Evolutionary conservation across 176 grass and related monocot genomes (phyloP).

Genomic region (Aegilops umbellulata): DNA sequence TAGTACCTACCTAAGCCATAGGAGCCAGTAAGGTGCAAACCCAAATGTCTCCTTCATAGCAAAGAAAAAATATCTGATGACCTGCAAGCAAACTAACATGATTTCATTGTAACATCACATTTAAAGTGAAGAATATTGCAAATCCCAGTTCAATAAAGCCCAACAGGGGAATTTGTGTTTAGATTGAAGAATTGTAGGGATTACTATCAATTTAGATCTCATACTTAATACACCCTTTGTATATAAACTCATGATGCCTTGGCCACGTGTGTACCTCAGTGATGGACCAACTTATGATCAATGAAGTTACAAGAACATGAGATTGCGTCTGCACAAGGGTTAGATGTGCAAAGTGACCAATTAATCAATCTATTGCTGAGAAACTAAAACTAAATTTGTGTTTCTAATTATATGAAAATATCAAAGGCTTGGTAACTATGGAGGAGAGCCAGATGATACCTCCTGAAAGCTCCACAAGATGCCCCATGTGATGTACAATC

Average conservation of each 20-base stretch:
- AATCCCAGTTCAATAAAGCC: background rate
- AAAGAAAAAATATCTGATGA: slow-evolving; percentile 95
- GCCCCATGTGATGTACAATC: slow-evolving; percentile 47
- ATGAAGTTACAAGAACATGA: slow-evolving; percentile 62
- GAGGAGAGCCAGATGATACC: background rate
- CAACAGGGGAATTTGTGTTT: background rate
- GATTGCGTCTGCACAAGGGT: slow-evolving; percentile 46
- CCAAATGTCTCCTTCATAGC: slow-evolving; percentile 81
- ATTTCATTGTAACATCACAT: background rate
- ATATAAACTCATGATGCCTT: background rate
- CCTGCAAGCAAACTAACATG: slow-evolving; percentile 35
- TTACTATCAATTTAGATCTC: background rate
- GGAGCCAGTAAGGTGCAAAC: slow-evolving; percentile 66
- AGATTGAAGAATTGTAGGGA: background rate
- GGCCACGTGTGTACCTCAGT: slow-evolving; percentile 45
- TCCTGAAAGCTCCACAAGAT: slow-evolving; percentile 44
- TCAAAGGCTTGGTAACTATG: background rate
- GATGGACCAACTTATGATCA: slow-evolving; percentile 91
- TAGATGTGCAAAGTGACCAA: background rate
- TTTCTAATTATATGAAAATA: background rate
- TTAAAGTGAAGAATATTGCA: background rate
- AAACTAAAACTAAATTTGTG: background rate
- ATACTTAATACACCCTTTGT: background rate
- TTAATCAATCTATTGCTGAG: background rate
- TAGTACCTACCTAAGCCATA: slow-evolving; percentile 75